These are phyloP conservation scores for Auxenochlorella protothecoides DNA, from an alignment of 139 green algal genomes.

Conservation along the genomic window DNA sequence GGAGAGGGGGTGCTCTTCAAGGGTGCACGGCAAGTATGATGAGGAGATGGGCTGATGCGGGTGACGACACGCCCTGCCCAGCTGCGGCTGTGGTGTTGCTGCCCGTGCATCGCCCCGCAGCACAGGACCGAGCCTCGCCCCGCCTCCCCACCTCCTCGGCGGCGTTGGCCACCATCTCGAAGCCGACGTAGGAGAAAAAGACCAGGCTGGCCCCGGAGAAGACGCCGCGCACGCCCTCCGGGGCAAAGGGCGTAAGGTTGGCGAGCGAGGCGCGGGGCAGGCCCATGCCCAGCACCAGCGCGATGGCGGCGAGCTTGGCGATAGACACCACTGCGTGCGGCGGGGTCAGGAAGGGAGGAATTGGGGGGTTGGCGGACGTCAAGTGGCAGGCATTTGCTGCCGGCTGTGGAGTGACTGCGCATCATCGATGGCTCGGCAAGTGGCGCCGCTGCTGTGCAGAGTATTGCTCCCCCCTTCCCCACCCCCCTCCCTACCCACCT, in stretches of 20 bases:
- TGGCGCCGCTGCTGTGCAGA: background rate
- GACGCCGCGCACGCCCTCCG: slow-evolving; percentile 35
- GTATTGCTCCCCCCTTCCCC: background rate
- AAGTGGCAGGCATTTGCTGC: background rate
- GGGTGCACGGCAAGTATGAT: no score
- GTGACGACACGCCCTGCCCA: no score
- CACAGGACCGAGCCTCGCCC: no score
- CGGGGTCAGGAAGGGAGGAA: background rate
- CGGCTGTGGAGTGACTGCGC: background rate
- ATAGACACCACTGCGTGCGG: slow-evolving; percentile 24
- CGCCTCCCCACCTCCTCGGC: slow-evolving; percentile 53
- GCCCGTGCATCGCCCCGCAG: no score
- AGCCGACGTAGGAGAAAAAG: slow-evolving; percentile 33
- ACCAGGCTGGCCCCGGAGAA: slow-evolving; percentile 44
- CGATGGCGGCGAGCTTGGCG: slow-evolving; percentile 42
- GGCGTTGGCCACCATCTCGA: slow-evolving; percentile 47
- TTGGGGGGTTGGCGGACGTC: background rate
- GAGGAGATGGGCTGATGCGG: no score
- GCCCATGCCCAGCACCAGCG: slow-evolving; percentile 45
- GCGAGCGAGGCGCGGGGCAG: slow-evolving; percentile 17
- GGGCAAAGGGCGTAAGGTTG: slow-evolving; percentile 46
- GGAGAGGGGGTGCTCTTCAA: no score
- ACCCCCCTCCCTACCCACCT: slow-evolving; percentile 6
- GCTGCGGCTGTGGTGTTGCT: no score
- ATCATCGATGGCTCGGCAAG: background rate